Conservation (phyloP, 257 asterid genomes). For the Solanum okadae region DNA sequence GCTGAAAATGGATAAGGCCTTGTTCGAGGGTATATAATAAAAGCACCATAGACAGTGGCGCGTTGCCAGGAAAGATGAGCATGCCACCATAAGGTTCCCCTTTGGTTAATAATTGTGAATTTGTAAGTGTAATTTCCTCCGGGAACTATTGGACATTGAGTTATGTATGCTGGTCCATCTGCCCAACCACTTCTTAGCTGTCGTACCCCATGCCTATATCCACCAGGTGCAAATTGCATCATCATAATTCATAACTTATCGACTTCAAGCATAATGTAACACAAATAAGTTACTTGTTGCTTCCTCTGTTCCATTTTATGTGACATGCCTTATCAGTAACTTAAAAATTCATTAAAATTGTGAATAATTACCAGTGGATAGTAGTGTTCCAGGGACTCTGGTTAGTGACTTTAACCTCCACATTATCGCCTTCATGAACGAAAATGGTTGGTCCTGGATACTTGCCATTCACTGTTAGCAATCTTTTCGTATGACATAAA, state of each 20-base stretch:
- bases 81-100: slow-evolving; percentile 86
- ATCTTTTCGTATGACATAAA: slow-evolving; percentile 41
- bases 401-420: slow-evolving; percentile 49
- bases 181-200: slow-evolving; percentile 74
- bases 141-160: slow-evolving; percentile 63
- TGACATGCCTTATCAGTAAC: not conserved
- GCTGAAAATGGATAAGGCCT: slow-evolving; percentile 40
- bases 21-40: slow-evolving; percentile 53
- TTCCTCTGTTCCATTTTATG: not conserved
- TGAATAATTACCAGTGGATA: slow-evolving; percentile 49
- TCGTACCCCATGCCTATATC: slow-evolving; percentile 62
- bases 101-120: slow-evolving; percentile 40
- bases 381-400: slow-evolving; percentile 50
- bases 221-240: not conserved
- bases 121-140: slow-evolving; percentile 46
- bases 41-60: slow-evolving; percentile 70
- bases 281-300: not conserved
- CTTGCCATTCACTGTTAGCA: slow-evolving; percentile 52
- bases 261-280: not conserved
- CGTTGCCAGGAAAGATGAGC: slow-evolving; percentile 87
- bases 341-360: not conserved
- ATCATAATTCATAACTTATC: not conserved
- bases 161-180: slow-evolving; percentile 76
- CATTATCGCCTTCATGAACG: slow-evolving; percentile 72
- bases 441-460: slow-evolving; percentile 68